Conservation (phyloP, 768 basidiomycete species). For the Boletus pseudo-olivaceus region DNA sequence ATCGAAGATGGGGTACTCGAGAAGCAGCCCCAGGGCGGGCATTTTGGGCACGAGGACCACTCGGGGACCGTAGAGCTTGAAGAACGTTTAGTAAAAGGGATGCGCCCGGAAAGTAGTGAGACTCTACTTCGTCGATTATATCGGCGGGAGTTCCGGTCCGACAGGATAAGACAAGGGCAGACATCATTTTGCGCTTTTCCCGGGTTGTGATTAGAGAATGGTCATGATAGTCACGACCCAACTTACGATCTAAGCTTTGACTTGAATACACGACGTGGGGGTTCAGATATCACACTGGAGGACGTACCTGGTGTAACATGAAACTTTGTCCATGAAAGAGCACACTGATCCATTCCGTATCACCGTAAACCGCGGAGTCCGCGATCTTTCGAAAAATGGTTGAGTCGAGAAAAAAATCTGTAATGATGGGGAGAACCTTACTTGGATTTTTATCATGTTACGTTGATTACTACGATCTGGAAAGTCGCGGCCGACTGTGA, state of each 20-base stretch:
- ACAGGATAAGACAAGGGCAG: slow-evolving; percentile 72
- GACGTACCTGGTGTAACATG: slow-evolving; percentile 94
- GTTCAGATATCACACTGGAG: slow-evolving; percentile 1
- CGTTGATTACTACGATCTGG: slow-evolving; percentile 77
- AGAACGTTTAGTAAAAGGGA: neutral
- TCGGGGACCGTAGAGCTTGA: slow-evolving; percentile 72
- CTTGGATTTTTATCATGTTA: slow-evolving; percentile 87
- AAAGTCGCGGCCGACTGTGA: slow-evolving; percentile 86
- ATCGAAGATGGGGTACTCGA: slow-evolving; percentile 83
- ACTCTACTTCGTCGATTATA: slow-evolving; percentile 66
- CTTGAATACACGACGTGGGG: slow-evolving; percentile 22
- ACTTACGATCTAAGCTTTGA: slow-evolving; percentile 30
- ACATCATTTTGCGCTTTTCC: slow-evolving; percentile 93
- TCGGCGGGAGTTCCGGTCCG: slow-evolving; percentile 72
- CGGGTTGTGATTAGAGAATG: slow-evolving; percentile 8
- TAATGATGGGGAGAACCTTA: slow-evolving; percentile 22
- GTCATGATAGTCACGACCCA: neutral
- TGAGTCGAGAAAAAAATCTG: neutral
- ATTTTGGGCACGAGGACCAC: slow-evolving; percentile 89
- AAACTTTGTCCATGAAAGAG: slow-evolving; percentile 96
- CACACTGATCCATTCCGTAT: slow-evolving; percentile 93
- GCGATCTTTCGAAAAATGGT: slow-evolving; percentile 47
- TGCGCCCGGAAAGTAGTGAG: neutral
- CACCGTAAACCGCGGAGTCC: slow-evolving; percentile 86
- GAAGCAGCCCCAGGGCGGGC: slow-evolving; percentile 87